A percentile compares a stretch with the other conserved stretches of the same genome.
Conservation (phyloP, 768 basidiomycete genomes). For the Auriscalpium microsporum region DNA sequence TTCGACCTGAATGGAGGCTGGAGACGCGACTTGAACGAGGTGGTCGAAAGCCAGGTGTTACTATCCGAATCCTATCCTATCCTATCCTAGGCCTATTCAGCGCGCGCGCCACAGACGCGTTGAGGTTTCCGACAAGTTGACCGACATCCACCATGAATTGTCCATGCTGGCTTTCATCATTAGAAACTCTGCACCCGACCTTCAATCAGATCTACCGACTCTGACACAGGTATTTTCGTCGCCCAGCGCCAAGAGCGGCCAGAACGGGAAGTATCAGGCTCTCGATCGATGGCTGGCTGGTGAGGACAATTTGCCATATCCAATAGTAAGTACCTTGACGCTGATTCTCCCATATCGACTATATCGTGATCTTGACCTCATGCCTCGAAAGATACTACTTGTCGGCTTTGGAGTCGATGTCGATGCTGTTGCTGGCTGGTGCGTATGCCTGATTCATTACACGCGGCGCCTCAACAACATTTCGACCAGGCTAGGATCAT, state of each 20-base stretch:
- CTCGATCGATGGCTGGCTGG: no score
- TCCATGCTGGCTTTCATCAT: no score
- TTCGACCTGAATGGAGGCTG: not conserved
- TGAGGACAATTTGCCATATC: no score
- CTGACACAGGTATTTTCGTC: no score
- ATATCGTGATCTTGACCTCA: constrained; percentile 13
- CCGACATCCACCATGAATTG: no score
- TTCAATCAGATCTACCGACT: no score
- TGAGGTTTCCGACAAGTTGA: not conserved
- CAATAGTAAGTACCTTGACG: not conserved
- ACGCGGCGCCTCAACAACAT: not conserved
- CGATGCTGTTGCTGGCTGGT: constrained; percentile 74
- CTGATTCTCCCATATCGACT: no score
- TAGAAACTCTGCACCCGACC: no score
- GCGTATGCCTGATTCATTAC: constrained; percentile 9
- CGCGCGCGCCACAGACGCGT: not conserved
- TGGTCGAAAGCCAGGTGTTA: not conserved
- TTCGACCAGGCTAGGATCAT: constrained; percentile 53
- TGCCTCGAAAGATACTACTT: constrained; percentile 49
- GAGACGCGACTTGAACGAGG: not conserved
- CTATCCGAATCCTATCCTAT: no score
- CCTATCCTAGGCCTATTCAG: no score
- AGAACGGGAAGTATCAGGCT: no score
- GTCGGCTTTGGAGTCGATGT: constrained; percentile 65
- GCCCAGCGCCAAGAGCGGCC: no score